Percentiles rank a stretch among this genome's conserved stretches.
These are phyloP conservation scores for Nissolia schottii DNA, from an alignment of 306 rosid species.

Conservation along the genomic window DNA sequence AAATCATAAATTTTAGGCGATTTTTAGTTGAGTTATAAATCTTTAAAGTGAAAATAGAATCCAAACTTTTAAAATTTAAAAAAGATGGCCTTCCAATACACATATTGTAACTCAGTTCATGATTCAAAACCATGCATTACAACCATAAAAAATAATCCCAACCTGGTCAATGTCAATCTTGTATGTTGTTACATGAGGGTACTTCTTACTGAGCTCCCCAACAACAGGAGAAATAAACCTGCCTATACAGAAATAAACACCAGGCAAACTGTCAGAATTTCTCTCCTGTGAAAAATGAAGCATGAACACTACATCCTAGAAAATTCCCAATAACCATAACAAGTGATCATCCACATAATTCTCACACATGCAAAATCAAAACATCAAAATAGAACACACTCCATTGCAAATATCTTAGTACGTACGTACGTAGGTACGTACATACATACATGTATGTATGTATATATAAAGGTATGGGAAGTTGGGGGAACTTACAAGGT, in stretches of 20 bases:
- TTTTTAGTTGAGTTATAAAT: background rate
- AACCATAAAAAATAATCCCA: background rate
- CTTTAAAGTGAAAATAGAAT: background rate
- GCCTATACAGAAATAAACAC: constrained; percentile 50
- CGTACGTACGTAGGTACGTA: too few relatives aligned
- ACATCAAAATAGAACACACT: background rate
- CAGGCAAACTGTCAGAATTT: background rate
- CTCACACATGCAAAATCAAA: background rate
- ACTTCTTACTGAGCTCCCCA: constrained; percentile 53
- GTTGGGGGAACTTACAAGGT: constrained; percentile 63
- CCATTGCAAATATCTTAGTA: background rate
- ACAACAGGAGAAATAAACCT: constrained; percentile 63
- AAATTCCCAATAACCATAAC: background rate
- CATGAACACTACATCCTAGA: background rate
- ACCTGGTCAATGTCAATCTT: constrained; percentile 93
- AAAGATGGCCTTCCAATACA: background rate
- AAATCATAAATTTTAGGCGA: background rate
- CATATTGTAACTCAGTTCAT: background rate
- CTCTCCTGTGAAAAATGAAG: background rate
- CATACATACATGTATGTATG: too few relatives aligned
- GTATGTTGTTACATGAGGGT: constrained; percentile 70
- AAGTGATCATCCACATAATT: background rate
- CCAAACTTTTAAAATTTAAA: background rate
- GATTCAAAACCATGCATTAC: background rate
- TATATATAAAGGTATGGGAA: background rate